These are phyloP conservation scores for Serendipita indica DNA, from an alignment of 768 basidiomycete genomes.

Conservation along the genomic window DNA sequence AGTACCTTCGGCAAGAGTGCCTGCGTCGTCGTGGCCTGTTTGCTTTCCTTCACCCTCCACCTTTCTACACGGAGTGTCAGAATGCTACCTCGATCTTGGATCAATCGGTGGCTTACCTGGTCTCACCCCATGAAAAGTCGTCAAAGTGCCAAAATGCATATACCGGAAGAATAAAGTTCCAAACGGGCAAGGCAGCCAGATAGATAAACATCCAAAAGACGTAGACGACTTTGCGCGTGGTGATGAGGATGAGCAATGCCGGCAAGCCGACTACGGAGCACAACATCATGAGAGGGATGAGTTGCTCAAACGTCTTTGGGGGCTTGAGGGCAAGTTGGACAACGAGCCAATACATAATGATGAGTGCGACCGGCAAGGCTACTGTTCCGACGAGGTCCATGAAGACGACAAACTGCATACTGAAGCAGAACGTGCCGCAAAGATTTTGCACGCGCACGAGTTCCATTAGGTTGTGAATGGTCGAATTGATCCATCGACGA, in stretches of 20 bases:
- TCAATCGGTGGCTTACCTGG: slow-evolving; percentile 42
- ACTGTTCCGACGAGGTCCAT: slow-evolving; percentile 89
- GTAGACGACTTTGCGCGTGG: slow-evolving; percentile 88
- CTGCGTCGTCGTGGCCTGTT: slow-evolving; percentile 60
- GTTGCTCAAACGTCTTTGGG: slow-evolving; percentile 74
- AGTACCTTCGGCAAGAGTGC: slow-evolving; percentile 30
- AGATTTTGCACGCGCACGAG: slow-evolving; percentile 91
- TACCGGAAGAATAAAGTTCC: slow-evolving; percentile 88
- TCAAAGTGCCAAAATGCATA: slow-evolving; percentile 99
- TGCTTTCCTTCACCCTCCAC: slow-evolving; percentile 83
- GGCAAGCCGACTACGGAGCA: slow-evolving; percentile 87
- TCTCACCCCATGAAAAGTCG: slow-evolving; percentile 99
- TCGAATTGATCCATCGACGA: slow-evolving; percentile 98
- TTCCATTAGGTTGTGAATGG: slow-evolving; percentile 98
- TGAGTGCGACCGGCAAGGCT: slow-evolving; percentile 87
- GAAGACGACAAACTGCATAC: slow-evolving; percentile 98
- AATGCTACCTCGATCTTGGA: slow-evolving; percentile 10
- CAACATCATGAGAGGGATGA: slow-evolving; percentile 84
- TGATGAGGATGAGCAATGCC: slow-evolving; percentile 80
- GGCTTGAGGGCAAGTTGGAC: slow-evolving; percentile 67
- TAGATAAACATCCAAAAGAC: slow-evolving; percentile 98
- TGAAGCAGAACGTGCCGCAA: slow-evolving; percentile 99
- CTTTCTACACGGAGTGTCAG: slow-evolving; percentile 40
- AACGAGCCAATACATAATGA: slow-evolving; percentile 77
- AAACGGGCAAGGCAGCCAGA: slow-evolving; percentile 79